Evolutionary conservation across 352 stramenopile genomes (phyloP), one percentile per base, ranked within the genome.

Genomic region (Phytophthora sojae): DNA sequence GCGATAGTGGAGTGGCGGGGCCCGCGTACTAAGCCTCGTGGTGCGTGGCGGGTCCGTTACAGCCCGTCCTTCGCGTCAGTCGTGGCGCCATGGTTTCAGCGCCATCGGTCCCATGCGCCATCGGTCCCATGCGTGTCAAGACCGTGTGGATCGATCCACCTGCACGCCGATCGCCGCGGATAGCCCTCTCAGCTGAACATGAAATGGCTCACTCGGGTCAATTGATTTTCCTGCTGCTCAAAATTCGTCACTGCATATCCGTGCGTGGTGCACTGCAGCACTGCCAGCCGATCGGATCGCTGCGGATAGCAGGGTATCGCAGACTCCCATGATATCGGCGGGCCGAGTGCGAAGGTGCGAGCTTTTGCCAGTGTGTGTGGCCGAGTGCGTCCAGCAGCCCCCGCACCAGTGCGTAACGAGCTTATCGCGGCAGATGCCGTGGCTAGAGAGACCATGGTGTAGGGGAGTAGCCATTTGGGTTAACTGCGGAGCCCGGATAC

Each of bases 261-360:
- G 17, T 50, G 44, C 44, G 37, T 45, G 37, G 37, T 39, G 32
- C 32, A 47, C 12, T 47, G 39, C 44, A 50, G 44, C 44, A 54
- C 21, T 26, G 47, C n/a, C 19, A 54, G 47, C 47, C 47, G 53
- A 59, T 47, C 53, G 29, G 53, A 69, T 69, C 42, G 53, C 14
- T 50, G 39, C 49, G 55, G 61, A 68, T 61, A 49, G 37, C n/a
- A 49, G n/a, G 29, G 60, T 69, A 57, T 69, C 62, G 42, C 53
- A 69, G 62, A 64, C 54, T 69, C 62, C 54, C 23, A n/a, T 47
- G 42, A 32, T 57, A 69, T 69, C 62, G 26, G 25, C 11, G 6
- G 39, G 9, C 8, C 52, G 37, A 9, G 19, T n/a, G 42, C 25
- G 25, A 26, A 26, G 23, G 23, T 56, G 50, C 12, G 15, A 12